Evolutionary conservation across 441 rosid species (phyloP), one percentile per base, ranked within the genome.

Genomic region (Populus hybrid): DNA sequence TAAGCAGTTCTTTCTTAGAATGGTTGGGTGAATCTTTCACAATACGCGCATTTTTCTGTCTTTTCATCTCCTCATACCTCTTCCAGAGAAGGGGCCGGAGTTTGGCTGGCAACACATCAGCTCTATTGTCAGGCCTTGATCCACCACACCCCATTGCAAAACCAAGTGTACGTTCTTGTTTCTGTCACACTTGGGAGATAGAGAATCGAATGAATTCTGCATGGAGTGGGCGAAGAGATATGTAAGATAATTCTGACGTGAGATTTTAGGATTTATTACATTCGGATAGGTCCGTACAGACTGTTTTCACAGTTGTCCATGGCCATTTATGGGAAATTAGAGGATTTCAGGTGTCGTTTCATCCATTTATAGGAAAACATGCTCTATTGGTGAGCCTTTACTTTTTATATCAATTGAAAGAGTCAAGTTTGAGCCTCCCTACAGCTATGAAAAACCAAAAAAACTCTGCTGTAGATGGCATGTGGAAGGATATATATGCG

Each of bases 81-180:
- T 87, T 81, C 10, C 82, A 76, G 6, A 90, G 79, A 72, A 81
- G 74, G 0, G 92, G 90, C 28, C 82, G 78, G 20, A 88, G 67
- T 21, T 79, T 86, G 2, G 79, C 75, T 12, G 84, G 85, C 66
- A 81, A 42, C 14, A 73, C 70, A 68, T 69, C 88, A 4, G 72
- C 79, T 7, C 69, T 70, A 14, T 75, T 72, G 10, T 30, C 78
- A 2, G 79, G 46, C 77, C 78, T 87, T 10, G 96, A 92, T 53
- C 67, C 79, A 5, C 85, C 85, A 63, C 88, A 82, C 66, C 92
- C 96, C 97, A 89, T 92, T 0, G 16, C 2, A 28, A 20, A 2
- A 36, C 28, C 3, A 32, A 50, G 26, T 3, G 21, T 16, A 30
- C 8, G 32, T 6, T 21, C 2, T 23, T 67, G 70, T 30, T n/a